Evolutionary conservation across 495 filamentous ascomycete genomes (phyloP).

Genomic region (Neurospora tetraspora): DNA sequence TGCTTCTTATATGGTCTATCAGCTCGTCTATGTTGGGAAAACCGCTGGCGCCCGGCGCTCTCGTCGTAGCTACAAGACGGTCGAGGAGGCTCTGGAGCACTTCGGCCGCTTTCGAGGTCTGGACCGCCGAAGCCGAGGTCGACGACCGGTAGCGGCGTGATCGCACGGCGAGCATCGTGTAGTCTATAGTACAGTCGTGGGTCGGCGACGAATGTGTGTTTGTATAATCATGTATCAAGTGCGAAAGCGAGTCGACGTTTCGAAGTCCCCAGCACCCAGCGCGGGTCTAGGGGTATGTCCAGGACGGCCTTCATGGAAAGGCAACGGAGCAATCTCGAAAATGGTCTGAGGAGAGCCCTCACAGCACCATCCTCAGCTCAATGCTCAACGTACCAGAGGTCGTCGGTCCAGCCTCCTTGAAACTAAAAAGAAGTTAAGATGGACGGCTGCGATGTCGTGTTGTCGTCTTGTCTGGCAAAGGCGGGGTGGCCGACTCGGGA

Average conservation of each 20-base stretch:
- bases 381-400: background rate
- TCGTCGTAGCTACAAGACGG: slow-evolving; percentile 28
- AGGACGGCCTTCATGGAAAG: slow-evolving; percentile 15
- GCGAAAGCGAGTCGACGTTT: background rate
- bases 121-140: slow-evolving; percentile 46
- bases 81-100: slow-evolving; percentile 52
- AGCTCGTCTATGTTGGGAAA: slow-evolving; percentile 35
- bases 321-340: background rate
- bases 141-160: slow-evolving; percentile 51
- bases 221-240: slow-evolving; percentile 16
- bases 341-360: background rate
- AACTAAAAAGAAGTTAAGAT: too few species aligned
- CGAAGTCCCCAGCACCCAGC: slow-evolving; percentile 18
- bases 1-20: slow-evolving; percentile 28
- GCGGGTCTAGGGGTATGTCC: slow-evolving; percentile 15
- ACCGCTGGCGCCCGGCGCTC: slow-evolving; percentile 10
- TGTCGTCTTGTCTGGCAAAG: background rate
- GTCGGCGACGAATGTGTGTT: slow-evolving; percentile 5
- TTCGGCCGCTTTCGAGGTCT: slow-evolving; percentile 46
- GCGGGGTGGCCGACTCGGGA: background rate
- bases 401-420: background rate
- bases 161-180: slow-evolving; percentile 33
- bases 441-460: background rate
- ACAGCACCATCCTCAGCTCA: background rate
- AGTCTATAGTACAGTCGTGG: background rate